Evolutionary conservation across 306 rosid species (phyloP).

Genomic region (Dryas alaskensis): DNA sequence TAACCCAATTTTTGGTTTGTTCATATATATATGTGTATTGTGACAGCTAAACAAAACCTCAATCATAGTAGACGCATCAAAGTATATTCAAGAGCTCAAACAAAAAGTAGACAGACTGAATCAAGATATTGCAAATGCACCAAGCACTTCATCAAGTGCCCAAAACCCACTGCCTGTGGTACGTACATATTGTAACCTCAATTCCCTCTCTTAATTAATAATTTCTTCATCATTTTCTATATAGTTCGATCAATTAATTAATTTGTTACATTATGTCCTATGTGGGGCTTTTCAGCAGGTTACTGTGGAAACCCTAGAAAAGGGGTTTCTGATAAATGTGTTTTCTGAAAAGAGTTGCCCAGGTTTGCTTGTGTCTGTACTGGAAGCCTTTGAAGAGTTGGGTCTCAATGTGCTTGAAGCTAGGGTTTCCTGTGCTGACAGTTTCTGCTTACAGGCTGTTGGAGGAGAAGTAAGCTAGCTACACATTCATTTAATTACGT

Average conservation of each 20-base stretch:
- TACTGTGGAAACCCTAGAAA: conserved; percentile 81
- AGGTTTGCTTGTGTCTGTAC: conserved; percentile 78
- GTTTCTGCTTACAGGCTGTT: conserved; percentile 76
- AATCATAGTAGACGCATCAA: conserved; percentile 85
- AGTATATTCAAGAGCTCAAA: conserved; percentile 81
- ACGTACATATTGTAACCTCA: neutral
- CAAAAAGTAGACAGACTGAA: conserved; percentile 77
- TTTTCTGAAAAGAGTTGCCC: conserved; percentile 61
- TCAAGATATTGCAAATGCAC: conserved; percentile 59
- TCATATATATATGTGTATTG: conserved; percentile 11
- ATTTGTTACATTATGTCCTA: neutral
- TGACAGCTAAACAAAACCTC: conserved; percentile 67
- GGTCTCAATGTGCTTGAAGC: conserved; percentile 86
- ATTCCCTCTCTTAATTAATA: neutral
- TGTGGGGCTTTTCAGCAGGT: conserved; percentile 46
- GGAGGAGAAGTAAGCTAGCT: conserved; percentile 71
- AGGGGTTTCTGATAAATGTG: conserved; percentile 76
- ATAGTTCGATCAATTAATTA: neutral
- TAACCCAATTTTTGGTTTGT: conserved; percentile 9
- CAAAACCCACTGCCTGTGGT: conserved; percentile 69
- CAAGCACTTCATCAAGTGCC: conserved; percentile 39
- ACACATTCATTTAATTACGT: neutral
- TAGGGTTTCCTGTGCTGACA: conserved; percentile 96
- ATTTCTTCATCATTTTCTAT: no score
- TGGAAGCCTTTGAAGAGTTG: conserved; percentile 84